A percentile compares a stretch with the other conserved stretches of the same genome.
phyloP scores from a whole-genome alignment of 495 filamentous ascomycete genomes.

The Gamarada debralockiae region DNA sequence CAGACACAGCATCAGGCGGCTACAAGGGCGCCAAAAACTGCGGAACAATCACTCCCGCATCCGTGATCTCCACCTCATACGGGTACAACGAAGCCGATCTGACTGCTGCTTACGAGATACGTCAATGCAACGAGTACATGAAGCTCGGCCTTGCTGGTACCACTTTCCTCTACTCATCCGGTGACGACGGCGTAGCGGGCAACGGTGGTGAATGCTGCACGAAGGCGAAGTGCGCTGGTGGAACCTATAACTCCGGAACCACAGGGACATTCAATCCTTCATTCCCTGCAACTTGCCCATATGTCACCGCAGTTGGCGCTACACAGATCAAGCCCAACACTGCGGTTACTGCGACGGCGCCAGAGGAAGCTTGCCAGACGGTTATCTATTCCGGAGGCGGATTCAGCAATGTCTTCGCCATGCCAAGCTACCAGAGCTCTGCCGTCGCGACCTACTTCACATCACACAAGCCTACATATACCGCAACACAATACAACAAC shows the following conservation, averaged over 20 bases:
- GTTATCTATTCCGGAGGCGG: conserved; percentile 42
- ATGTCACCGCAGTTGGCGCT: conserved; percentile 42
- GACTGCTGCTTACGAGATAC: conserved; percentile 26
- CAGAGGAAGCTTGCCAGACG: conserved; percentile 21
- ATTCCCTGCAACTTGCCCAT: conserved; percentile 43
- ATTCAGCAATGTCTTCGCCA: conserved; percentile 42
- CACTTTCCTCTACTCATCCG: conserved; percentile 34
- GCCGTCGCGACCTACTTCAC: conserved; percentile 17
- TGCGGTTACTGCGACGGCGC: conserved; percentile 14
- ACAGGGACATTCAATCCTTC: conserved; percentile 31
- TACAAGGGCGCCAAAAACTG: conserved; percentile 16
- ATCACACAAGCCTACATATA: conserved; percentile 18
- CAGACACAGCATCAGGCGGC: conserved; percentile 13
- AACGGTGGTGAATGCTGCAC: conserved; percentile 29
- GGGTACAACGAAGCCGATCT: conserved; percentile 30
- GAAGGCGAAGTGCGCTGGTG: conserved; percentile 22
- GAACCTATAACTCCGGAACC: conserved; percentile 14
- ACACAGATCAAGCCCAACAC: conserved; percentile 30
- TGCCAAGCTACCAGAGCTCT: conserved; percentile 18
- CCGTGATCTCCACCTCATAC: conserved; percentile 20
- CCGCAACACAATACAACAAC: conserved; percentile 25
- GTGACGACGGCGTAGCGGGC: conserved; percentile 38
- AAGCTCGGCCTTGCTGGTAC: conserved; percentile 40
- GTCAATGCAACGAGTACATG: conserved; percentile 27
- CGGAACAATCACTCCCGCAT: conserved; percentile 13